Conservation (phyloP, 306 rosid genomes). For the Glycine soja region DNA sequence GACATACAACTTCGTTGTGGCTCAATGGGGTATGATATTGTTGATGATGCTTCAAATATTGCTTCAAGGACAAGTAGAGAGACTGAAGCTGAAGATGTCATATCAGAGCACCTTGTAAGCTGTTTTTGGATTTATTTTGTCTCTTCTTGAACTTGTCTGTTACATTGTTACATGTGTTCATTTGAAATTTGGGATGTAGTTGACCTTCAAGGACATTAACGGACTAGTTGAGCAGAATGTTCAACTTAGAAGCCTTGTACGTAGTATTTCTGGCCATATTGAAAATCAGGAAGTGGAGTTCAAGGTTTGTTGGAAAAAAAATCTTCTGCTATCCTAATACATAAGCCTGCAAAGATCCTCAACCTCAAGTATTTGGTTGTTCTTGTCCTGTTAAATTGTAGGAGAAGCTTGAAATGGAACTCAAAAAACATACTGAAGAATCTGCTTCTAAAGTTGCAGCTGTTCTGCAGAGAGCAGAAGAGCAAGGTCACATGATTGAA, state of each 20-base stretch:
- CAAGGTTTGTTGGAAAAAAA: conserved; percentile 61
- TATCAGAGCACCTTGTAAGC: conserved; percentile 86
- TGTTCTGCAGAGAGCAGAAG: conserved; percentile 91
- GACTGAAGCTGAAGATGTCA: conserved; percentile 74
- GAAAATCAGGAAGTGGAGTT: conserved; percentile 75
- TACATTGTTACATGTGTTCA: conserved; percentile 3
- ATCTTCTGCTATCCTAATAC: neutral
- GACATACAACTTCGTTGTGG: conserved; percentile 93
- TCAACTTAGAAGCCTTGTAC: conserved; percentile 89
- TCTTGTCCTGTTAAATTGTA: conserved; percentile 49
- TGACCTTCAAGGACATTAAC: conserved; percentile 96
- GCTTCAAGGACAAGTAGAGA: conserved; percentile 51
- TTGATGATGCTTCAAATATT: conserved; percentile 44
- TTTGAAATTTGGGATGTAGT: conserved; percentile 56
- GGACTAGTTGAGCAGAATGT: conserved; percentile 94
- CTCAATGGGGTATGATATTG: conserved; percentile 57
- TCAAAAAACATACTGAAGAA: conserved; percentile 75
- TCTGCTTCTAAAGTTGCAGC: conserved; percentile 83
- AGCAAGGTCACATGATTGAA: conserved; percentile 91
- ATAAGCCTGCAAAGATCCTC: neutral
- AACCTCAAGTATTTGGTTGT: neutral
- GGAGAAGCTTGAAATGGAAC: conserved; percentile 82
- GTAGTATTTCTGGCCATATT: conserved; percentile 80
- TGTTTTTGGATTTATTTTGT: conserved; percentile 27
- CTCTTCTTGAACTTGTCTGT: neutral